Evolutionary conservation across 768 basidiomycete genomes (phyloP).

Genomic region (Serendipita sp.): DNA sequence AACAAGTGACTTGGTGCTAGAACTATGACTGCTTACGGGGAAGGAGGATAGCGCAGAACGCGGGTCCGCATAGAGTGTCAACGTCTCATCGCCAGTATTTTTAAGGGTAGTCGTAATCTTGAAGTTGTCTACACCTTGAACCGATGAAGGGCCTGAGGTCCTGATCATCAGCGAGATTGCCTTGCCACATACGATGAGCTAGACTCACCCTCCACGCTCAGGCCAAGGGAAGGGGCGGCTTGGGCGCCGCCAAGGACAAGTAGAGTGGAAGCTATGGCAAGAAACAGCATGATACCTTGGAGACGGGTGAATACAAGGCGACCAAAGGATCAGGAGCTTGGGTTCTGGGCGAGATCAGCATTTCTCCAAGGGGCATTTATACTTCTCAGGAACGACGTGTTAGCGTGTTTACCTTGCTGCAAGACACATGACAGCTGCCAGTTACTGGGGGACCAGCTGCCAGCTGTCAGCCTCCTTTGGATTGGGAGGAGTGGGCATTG

Average conservation of each 20-base stretch:
- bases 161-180: not conserved
- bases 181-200: not conserved
- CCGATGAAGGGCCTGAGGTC: not conserved
- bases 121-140: conserved; percentile 23
- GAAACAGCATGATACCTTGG: not conserved
- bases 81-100: conserved; percentile 32
- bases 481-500: no score
- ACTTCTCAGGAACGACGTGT: not conserved
- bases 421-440: no score
- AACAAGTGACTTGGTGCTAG: no score
- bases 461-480: no score
- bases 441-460: no score
- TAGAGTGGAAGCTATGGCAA: not conserved
- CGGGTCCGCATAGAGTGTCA: conserved; percentile 34
- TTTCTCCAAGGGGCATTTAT: not conserved
- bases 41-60: conserved; percentile 25
- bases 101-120: conserved; percentile 26
- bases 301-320: not conserved
- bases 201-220: not conserved
- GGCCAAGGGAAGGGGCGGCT: not conserved
- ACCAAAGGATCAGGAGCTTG: not conserved
- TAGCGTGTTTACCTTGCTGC: no score
- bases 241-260: not conserved
- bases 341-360: not conserved
- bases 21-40: conserved; percentile 13